Percentiles rank a stretch among this genome's conserved stretches.
These are phyloP conservation scores for Microcyclosporella mali DNA, from an alignment of 2,329 filamentous ascomycete genomes.

Conservation along the genomic window DNA sequence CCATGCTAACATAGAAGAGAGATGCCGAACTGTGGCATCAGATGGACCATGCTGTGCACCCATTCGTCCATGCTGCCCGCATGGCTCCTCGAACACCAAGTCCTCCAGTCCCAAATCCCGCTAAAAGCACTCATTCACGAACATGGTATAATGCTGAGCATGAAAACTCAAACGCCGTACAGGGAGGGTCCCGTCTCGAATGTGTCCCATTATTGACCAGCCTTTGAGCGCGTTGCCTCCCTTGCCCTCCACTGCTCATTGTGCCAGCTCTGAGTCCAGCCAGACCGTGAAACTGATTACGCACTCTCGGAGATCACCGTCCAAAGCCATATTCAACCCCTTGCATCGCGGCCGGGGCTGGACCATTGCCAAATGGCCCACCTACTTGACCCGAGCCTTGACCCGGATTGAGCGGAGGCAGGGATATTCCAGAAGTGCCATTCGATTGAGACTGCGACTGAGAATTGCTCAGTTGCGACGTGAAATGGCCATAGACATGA, in stretches of 20 bases:
- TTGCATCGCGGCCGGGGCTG: slow-evolving; percentile 39
- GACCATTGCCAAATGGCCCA: slow-evolving; percentile 27
- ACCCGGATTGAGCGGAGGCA: slow-evolving; percentile 32
- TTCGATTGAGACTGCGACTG: slow-evolving; percentile 27
- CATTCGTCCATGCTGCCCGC: slow-evolving; percentile 4
- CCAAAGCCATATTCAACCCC: slow-evolving; percentile 41
- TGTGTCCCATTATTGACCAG: no score
- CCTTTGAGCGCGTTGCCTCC: no score
- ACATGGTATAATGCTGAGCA: slow-evolving; percentile 20
- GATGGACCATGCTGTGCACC: slow-evolving; percentile 4
- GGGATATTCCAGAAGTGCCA: slow-evolving; percentile 25
- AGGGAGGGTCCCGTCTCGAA: background rate
- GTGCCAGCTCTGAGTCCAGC: no score
- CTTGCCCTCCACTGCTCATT: no score
- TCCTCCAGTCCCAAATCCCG: background rate
- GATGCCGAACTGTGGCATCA: slow-evolving; percentile 3
- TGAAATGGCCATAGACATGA: slow-evolving; percentile 45
- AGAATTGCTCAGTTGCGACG: slow-evolving; percentile 38
- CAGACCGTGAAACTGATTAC: no score
- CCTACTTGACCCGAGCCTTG: slow-evolving; percentile 13
- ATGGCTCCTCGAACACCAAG: slow-evolving; percentile 1
- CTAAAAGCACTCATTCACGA: slow-evolving; percentile 10
- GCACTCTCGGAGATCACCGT: slow-evolving; percentile 6
- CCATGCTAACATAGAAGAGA: slow-evolving; percentile 3
- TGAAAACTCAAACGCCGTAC: slow-evolving; percentile 10